Conservation (phyloP, 352 stramenopile genomes). For the Sclerospora graminicola region DNA sequence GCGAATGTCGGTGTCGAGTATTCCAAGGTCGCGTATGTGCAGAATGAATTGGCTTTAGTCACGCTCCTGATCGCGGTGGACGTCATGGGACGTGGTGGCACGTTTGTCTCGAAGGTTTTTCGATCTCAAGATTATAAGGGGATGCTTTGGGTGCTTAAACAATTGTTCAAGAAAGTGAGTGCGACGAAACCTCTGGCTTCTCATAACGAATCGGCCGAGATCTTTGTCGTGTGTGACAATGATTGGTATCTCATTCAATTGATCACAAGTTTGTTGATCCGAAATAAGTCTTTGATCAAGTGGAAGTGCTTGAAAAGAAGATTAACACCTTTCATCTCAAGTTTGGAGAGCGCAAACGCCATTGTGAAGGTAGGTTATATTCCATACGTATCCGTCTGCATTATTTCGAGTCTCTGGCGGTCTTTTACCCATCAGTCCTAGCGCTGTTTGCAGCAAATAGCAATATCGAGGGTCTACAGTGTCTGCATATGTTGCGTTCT, state of each 20-base stretch:
- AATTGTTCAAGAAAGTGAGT: no score
- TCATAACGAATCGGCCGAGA: no score
- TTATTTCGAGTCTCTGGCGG: constrained; percentile 86
- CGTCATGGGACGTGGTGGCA: no score
- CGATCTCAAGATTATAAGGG: constrained; percentile 99
- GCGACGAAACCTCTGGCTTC: no score
- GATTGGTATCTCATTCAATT: constrained; percentile 94
- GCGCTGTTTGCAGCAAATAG: constrained; percentile 86
- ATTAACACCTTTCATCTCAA: constrained; percentile 98
- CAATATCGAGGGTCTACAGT: constrained; percentile 76
- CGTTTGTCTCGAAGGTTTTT: no score
- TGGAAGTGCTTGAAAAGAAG: constrained; percentile 80
- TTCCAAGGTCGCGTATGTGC: constrained; percentile 95
- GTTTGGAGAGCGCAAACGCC: constrained; percentile 89
- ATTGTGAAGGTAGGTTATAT: no score
- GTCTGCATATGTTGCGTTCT: constrained; percentile 32
- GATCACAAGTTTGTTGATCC: constrained; percentile 96
- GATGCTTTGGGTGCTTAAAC: constrained; percentile 97
- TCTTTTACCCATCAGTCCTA: constrained; percentile 68
- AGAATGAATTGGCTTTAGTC: constrained; percentile 92
- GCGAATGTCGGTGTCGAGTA: constrained; percentile 97
- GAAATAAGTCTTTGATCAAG: no score
- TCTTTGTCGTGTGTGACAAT: constrained; percentile 97
- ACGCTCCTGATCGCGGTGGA: constrained; percentile 96
- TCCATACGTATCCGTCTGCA: no score